Evolutionary conservation across 768 basidiomycete species (phyloP), one percentile per base, ranked within the genome.

Genomic region (Amanita muscaria): DNA sequence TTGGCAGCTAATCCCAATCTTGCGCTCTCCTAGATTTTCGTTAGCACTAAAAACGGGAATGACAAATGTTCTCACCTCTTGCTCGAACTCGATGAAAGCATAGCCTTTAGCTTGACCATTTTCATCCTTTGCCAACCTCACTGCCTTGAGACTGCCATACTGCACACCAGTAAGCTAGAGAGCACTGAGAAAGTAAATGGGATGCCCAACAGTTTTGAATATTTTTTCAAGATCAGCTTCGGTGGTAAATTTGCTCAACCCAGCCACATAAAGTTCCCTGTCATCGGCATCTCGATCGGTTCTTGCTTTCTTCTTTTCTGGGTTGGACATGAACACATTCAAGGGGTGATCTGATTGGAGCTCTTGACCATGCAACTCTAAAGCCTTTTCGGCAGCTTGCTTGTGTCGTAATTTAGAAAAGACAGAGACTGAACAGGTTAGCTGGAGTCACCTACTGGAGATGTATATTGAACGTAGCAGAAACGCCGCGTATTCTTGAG

Each of bases 401-500:
- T 88, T 32, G 14, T 14, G n/a, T 30, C 15, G 5, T 11, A 31
- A n/a, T 15, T 7, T 24, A 10, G 15, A n/a, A n/a, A n/a, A n/a
- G n/a, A n/a, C n/a, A n/a, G 31, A 23, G n/a, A 40, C 22, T 31
- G n/a, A 23, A 21, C 19, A 22, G 6, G 18, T 30, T 23, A 8
- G 22, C 6, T n/a, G 29, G 16, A 12, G 33, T n/a, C 6, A 68
- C 84, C 41, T 46, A 90, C 93, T 0, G 89, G 88, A 15, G 79
- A 79, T 1, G 82, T 83, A 58, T 78, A 97, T 50, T 98, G 96
- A 1, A 99, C 70, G 60, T 98, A 99, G 56, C 89, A 92, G 61
- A 99, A 98, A 33, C 96, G 75, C 27, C 96, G 70, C 2, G 86
- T 84, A 46, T 68, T 79, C 63, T 92, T 94, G 72, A 90, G 92